These are phyloP conservation scores for Fusarium veterinarium DNA, from an alignment of 2,329 filamentous ascomycete species.

Conservation along the genomic window DNA sequence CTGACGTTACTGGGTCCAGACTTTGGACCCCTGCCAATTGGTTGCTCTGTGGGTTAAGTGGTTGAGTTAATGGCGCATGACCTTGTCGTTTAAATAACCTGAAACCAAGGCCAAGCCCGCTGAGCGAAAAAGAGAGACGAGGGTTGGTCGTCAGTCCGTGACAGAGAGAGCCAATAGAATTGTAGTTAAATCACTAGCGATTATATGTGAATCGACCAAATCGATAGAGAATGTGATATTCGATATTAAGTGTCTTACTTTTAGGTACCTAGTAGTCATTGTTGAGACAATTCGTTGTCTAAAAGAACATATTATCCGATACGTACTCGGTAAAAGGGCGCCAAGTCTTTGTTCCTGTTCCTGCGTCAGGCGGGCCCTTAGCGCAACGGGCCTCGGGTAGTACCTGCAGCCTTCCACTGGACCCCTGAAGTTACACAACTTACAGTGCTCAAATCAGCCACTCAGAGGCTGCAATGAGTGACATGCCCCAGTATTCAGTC, in stretches of 20 bases:
- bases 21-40: constrained; percentile 10
- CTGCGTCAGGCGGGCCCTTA: constrained; percentile 40
- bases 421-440: constrained; percentile 17
- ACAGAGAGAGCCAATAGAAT: background rate
- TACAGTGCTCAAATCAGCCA: constrained; percentile 6
- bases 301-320: background rate
- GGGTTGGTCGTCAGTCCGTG: constrained; percentile 2
- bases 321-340: background rate
- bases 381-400: constrained; percentile 36
- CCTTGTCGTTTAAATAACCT: constrained; percentile 34
- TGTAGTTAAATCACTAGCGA: background rate
- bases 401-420: constrained; percentile 22
- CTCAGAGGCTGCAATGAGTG: constrained; percentile 12
- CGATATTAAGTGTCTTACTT: background rate
- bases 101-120: constrained; percentile 29
- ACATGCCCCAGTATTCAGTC: constrained; percentile 9
- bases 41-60: background rate
- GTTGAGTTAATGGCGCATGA: constrained; percentile 28
- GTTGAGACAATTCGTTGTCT: background rate
- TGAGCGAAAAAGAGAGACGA: background rate
- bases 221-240: background rate
- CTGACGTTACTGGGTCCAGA: constrained; percentile 25
- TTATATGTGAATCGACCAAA: background rate
- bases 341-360: constrained; percentile 38
- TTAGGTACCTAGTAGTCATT: background rate